Base-by-base conservation (phyloP, 345 rosid species). In the Citropsis articulata region DNA sequence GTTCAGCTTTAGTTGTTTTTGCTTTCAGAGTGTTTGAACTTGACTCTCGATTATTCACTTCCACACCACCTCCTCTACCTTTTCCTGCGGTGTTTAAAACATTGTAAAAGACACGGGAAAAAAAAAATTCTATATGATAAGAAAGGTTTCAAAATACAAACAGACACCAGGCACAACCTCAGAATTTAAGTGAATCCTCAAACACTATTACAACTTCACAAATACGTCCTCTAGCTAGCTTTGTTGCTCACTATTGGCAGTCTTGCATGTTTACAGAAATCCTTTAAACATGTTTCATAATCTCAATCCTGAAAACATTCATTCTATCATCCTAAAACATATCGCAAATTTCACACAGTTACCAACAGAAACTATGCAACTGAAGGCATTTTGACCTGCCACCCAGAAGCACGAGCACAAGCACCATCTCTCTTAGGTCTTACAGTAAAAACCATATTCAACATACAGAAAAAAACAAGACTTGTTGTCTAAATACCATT, bases 1-100 rank as follows among this genome's bases (percentile, higher is more conserved):
- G 86, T 81, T 92, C 97, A 71, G 94, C 91, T 81, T 89, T 92
- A 18, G 90, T 88, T 22, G 91, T 85, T 78, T 88, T 91, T 18
- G 82, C 87, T 84, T 91, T 91, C 75, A 75, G 62, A 7, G 90
- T 61, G 75, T 86, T 84, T 19, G 83, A 82, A 65, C 60, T 85
- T 28, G 86, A 19, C 45, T 85, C 91, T 45, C 50, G 4, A 78
- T 78, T 85, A 72, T 78, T 84, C 28, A 75, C 55, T 78, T 83
- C 85, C 72, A 59, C 72, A 68, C 79, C 75, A 40, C 56, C 55
- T 28, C 81, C 72, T 53, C 73, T 79, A 75, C 40, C 66, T 82
- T 77, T 85, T 82, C 85, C 97, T 92, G 90, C 70, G 83, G 59
- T 9, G 76, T 28, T 31, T 21, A 35, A 35, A 66, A 66, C 69